These are phyloP conservation scores for Kalmusia sp. DNA, from an alignment of 2,329 filamentous ascomycete genomes.

Conservation along the genomic window DNA sequence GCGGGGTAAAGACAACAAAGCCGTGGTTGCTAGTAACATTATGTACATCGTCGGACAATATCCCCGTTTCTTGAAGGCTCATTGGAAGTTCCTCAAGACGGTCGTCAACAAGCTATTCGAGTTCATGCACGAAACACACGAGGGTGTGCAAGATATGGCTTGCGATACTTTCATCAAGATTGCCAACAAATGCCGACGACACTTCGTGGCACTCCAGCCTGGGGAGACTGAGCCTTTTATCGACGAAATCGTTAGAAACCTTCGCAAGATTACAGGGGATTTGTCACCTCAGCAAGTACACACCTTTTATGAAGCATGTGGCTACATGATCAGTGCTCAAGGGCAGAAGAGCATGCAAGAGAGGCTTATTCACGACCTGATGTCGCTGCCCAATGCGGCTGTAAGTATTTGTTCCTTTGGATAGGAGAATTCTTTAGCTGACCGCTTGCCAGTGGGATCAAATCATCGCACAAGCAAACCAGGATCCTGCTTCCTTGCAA, in stretches of 20 bases:
- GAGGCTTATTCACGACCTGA: conserved; percentile 86
- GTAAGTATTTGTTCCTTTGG: conserved; percentile 35
- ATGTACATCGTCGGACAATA: conserved; percentile 99
- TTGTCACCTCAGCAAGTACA: conserved; percentile 96
- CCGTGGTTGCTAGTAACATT: conserved; percentile 97
- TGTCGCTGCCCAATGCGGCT: conserved; percentile 90
- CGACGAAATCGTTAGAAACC: conserved; percentile 94
- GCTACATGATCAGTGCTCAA: conserved; percentile 98
- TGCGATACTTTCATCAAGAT: conserved; percentile 99
- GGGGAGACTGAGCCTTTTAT: conserved; percentile 97
- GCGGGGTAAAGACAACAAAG: conserved; percentile 99
- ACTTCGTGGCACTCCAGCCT: conserved; percentile 95
- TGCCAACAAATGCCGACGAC: conserved; percentile 94
- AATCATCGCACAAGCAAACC: conserved; percentile 87
- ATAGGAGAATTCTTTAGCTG: conserved; percentile 11
- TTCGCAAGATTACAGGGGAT: conserved; percentile 95
- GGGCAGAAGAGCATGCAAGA: conserved; percentile 95
- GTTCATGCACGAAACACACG: conserved; percentile 99
- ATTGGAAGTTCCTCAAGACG: conserved; percentile 99
- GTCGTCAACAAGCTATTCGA: conserved; percentile 99
- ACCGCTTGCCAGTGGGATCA: conserved; percentile 72
- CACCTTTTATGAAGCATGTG: conserved; percentile 98
- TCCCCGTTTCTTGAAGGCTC: conserved; percentile 95
- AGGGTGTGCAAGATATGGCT: conserved; percentile 99
- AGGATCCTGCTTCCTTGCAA: conserved; percentile 85